phyloP scores from a whole-genome alignment of 2,329 filamentous ascomycete genomes.

The Aspergillus jensenii region DNA sequence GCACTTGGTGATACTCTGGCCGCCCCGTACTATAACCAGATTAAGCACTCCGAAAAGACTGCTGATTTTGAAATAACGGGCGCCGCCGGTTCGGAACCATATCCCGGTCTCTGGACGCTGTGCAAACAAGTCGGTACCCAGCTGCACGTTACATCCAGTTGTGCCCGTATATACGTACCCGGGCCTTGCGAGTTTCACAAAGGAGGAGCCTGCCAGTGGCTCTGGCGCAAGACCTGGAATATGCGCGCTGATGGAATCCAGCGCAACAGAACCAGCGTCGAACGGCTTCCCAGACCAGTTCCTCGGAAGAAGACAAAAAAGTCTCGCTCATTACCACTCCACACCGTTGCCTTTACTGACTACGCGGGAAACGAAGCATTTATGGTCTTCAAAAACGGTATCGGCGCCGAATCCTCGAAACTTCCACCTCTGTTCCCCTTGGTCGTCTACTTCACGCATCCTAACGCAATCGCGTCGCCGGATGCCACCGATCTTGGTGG shows the following conservation, averaged over 20 bases:
- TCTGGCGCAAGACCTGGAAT: slow-evolving; percentile 2
- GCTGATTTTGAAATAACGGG: neutral
- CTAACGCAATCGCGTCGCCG: neutral
- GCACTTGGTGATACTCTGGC: neutral
- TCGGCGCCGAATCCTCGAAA: neutral
- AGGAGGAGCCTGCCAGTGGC: neutral
- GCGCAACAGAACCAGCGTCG: neutral
- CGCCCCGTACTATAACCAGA: neutral
- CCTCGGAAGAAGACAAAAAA: neutral
- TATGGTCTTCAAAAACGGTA: slow-evolving; percentile 6
- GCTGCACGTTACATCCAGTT: neutral
- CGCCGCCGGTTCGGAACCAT: neutral
- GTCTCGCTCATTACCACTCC: neutral
- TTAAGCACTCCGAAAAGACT: neutral
- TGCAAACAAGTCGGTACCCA: neutral
- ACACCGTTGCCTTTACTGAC: neutral
- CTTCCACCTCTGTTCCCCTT: slow-evolving; percentile 11
- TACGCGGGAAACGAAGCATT: slow-evolving; percentile 1
- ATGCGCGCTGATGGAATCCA: neutral
- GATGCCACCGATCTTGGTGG: neutral
- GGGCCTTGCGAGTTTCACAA: neutral
- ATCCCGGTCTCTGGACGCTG: neutral
- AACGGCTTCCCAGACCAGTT: neutral
- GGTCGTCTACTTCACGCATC: slow-evolving; percentile 9
- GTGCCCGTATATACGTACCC: neutral